Base-by-base conservation (phyloP, 805 yeast species). In the Kodamaea laetipori region DNA sequence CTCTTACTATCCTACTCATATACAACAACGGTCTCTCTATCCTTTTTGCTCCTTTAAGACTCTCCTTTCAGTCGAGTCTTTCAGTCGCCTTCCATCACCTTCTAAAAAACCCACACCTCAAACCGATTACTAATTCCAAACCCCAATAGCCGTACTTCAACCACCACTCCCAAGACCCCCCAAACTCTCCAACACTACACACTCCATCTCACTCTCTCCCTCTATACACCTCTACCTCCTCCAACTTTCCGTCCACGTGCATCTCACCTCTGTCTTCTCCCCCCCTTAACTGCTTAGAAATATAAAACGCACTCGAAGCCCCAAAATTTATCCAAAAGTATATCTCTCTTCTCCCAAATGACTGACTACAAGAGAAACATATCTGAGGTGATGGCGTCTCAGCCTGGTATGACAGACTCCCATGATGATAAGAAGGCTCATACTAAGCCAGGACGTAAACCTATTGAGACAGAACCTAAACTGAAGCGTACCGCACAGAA, bases 401-500 rank as follows among this genome's bases (percentile, higher is more conserved):
- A 12, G 18, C 16, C 32, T 13, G 34, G 17, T 13, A 13, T 30
- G 11, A 19, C n/a, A 6, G 47, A 48, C 19, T 21, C 39, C 18
- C 71, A 64, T 46, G 71, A 66, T 37, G 67, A 60, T 50, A 66
- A 69, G 52, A 71, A 66, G 51, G 47, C 54, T 19, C 72, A 66
- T 46, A 58, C 69, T 37, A 84, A 82, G 57, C 89, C 94, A 0
- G 97, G 96, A 2, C 76, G 96, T 46, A 90, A 87, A 69, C 90
- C 88, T 0, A 69, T 85, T 41, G 80, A 84, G 6, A 76, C 78
- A 13, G 95, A 89, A 53, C 90, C 95, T 6, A 89, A 85, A 60
- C 82, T 81, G 56, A 92, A 88, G 72, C 75, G 99, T 54, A 89
- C 96, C 11, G 97, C 97, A 2, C 98, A 94, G 67, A 92, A 94